Base-by-base conservation (phyloP, 164 flowering plant genomes). In the Platanus orientalis region DNA sequence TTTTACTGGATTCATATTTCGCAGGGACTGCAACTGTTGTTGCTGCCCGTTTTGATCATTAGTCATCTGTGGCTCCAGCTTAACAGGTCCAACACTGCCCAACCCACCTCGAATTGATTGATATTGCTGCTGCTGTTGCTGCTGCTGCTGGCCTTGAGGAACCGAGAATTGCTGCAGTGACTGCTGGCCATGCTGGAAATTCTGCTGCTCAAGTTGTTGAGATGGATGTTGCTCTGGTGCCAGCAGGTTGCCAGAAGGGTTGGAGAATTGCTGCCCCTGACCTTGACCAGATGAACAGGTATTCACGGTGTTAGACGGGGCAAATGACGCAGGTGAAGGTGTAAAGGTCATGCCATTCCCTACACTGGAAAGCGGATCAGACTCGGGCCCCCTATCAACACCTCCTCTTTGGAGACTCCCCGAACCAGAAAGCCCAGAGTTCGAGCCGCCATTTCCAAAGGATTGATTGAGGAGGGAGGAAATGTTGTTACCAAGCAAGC, bases 141-240 rank as follows among this genome's bases (percentile, higher is more conserved):
- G 71, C 42, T 36, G 42, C 42, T 36, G 42, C 1, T 45, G 49
- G 49, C n/a, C 16, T 17, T 45, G 49, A 45, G 83, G 75, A 34
- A 72, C 60, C 40, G 84, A 58, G 69, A 85, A 82, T 69, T 87
- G 88, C 62, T 86, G 89, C 70, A 76, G 49, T 36, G 80, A 58
- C 61, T 83, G 96, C 71, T 86, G 98, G 53, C 76, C 72, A 58
- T 84, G 92, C 63, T 83, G 95, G 70, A 88, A 88, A 60, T 75
- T 84, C 62, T 83, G 98, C 9, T 79, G 51, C 29, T 90, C 96
- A 50, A 83, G 79, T 30, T 83, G 92, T 32, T 86, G 93, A 51
- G 80, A 61, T 58, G 82, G 92, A 60, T 79, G 85, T 42, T 84
- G 92, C 71, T 89, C 97, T 24, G 78, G 75, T 58, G 75, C 45